Evolutionary conservation across 2,329 filamentous ascomycete genomes (phyloP), one percentile per base, ranked within the genome.

Genomic region (Penicillium sp.): DNA sequence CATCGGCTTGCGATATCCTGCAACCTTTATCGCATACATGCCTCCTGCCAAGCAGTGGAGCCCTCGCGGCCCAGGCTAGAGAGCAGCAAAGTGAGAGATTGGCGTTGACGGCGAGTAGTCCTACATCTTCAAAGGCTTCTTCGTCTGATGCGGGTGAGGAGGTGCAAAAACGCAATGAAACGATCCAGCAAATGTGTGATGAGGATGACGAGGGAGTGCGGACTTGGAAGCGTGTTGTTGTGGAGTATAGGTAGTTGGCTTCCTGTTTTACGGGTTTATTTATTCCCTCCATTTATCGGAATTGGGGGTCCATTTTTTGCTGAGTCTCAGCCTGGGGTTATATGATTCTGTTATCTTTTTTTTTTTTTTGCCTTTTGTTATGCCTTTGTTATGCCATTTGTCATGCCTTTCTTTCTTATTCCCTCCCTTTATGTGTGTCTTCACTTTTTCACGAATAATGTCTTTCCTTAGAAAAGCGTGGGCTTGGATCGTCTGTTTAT

Each of bases 161-260:
- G 7, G 59, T 73, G 21, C 67, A 69, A 53, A 71, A 69, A 56
- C 68, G 67, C 42, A 71, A 58, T 15, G 67, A 75, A 54, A 65
- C 67, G 5, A 63, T 71, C n/a, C 69, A 74, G 50, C 58, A 71
- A 47, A 65, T 75, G 58, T 65, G 62, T 12, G 67, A 73, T 48
- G 62, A 59, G 25, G 72, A 74, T 52, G 61, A 58, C 21, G 65
- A 72, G 17, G 72, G 72, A 10, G 55, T 60, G 25, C 69, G 72
- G 23, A 71, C 66, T 29, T 77, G 72, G 69, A 69, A 66, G 58
- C 66, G 75, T 25, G 64, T 71, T 43, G 68, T 75, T 47, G 59
- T 75, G 12, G 73, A 77, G 54, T 77, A 75, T 58, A 69, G 61
- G 40, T 76, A 69, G 40, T 13, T n/a, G 38, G 15, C 13, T 10